phyloP scores from a whole-genome alignment of 495 filamentous ascomycete genomes.

The Paragyromitra xinjiangensis region DNA sequence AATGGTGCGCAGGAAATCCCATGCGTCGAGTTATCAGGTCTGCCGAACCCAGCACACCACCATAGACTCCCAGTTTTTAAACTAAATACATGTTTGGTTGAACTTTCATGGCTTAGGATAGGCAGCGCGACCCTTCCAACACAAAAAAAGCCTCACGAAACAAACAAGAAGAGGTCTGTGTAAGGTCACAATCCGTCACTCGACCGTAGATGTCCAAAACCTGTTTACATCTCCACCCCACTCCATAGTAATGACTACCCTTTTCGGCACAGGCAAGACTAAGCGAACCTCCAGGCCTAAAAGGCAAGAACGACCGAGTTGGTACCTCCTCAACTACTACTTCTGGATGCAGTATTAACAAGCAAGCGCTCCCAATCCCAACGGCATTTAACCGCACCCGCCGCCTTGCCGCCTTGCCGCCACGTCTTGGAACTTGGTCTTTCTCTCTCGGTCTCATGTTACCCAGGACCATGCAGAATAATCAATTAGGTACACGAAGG shows the following conservation, averaged over 20 bases:
- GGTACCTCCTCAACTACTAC: neutral
- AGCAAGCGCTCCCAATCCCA: neutral
- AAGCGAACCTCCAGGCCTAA: neutral
- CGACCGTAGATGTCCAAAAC: neutral
- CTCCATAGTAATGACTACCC: neutral
- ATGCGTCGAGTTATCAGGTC: too few relatives aligned
- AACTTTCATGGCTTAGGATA: too few relatives aligned
- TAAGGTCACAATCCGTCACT: neutral
- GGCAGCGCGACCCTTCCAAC: too few relatives aligned
- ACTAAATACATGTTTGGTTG: neutral
- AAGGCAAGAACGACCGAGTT: neutral
- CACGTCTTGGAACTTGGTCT: neutral
- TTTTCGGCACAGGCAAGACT: neutral
- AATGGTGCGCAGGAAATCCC: too few relatives aligned
- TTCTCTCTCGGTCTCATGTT: neutral
- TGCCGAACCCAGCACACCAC: too few relatives aligned
- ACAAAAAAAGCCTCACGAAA: neutral
- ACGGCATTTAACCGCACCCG: neutral
- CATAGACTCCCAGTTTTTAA: neutral
- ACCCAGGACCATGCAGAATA: neutral
- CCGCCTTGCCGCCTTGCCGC: neutral
- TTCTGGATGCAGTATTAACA: neutral
- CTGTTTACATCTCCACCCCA: neutral
- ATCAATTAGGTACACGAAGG: neutral
- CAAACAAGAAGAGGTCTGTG: neutral